Percentiles rank a stretch among this genome's conserved stretches.
Evolutionary conservation across 2,329 filamentous ascomycete genomes (phyloP).

Genomic region (Pestalotiopsis sp.): DNA sequence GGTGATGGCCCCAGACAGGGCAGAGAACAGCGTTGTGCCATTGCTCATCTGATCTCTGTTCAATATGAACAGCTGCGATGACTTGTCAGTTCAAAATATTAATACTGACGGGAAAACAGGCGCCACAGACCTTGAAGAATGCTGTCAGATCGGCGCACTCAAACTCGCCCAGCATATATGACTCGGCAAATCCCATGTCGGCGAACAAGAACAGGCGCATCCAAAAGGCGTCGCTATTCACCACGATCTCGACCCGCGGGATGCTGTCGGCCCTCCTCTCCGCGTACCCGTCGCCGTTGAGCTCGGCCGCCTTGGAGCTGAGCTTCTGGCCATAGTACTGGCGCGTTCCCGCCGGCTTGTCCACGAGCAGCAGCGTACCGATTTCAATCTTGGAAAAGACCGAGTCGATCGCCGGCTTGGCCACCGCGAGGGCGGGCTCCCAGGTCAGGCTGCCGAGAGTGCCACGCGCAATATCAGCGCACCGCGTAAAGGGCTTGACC

Average conservation of each 20-base stretch:
- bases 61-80: constrained; percentile 66
- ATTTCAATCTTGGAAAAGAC: constrained; percentile 48
- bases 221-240: constrained; percentile 69
- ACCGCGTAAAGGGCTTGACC: constrained; percentile 39
- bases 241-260: constrained; percentile 55
- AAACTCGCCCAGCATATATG: constrained; percentile 74
- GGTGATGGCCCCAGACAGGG: constrained; percentile 58
- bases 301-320: constrained; percentile 35
- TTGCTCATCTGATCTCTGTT: constrained; percentile 68
- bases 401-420: constrained; percentile 47
- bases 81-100: constrained; percentile 20
- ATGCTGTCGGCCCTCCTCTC: constrained; percentile 34
- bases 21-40: constrained; percentile 64
- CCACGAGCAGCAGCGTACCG: constrained; percentile 51
- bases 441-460: constrained; percentile 48
- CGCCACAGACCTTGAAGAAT: constrained; percentile 64
- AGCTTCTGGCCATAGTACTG: constrained; percentile 50
- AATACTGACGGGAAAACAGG: background rate
- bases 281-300: constrained; percentile 37
- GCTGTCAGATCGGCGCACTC: constrained; percentile 66
- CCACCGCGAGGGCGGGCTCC: constrained; percentile 48
- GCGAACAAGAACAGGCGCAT: constrained; percentile 69
- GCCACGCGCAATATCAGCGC: constrained; percentile 43
- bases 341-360: constrained; percentile 45
- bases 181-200: constrained; percentile 76